phyloP scores from a whole-genome alignment of 345 rosid genomes.

The Hirschfeldia incana region DNA sequence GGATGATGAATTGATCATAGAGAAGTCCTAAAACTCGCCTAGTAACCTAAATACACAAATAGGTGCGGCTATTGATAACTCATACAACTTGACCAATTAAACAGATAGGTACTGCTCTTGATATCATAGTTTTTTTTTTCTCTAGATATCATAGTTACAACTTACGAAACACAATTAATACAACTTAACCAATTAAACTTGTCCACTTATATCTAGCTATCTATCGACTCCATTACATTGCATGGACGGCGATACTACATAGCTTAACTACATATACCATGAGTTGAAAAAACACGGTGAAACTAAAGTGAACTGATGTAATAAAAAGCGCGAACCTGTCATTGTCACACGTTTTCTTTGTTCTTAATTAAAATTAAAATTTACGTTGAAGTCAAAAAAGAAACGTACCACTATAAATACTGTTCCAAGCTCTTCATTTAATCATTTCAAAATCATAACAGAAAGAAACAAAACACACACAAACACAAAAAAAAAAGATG shows the following conservation, averaged over 20 bases:
- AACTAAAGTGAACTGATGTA: neutral
- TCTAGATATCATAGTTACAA: neutral
- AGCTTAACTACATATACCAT: neutral
- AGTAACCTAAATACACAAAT: neutral
- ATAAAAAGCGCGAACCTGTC: neutral
- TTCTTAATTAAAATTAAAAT: neutral
- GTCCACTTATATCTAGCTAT: neutral
- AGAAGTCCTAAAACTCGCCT: neutral
- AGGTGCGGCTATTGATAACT: neutral
- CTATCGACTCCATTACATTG: neutral
- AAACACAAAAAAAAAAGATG: conserved; percentile 4
- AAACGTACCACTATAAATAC: conserved; percentile 22
- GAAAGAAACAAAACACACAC: neutral
- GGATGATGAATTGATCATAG: neutral
- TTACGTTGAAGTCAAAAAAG: neutral
- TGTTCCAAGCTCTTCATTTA: neutral
- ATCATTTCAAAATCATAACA: neutral
- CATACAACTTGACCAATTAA: neutral
- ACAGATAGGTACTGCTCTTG: neutral
- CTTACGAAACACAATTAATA: neutral
- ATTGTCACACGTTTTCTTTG: conserved; percentile 28
- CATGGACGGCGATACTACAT: conserved; percentile 6
- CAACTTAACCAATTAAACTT: neutral
- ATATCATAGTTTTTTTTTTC: neutral
- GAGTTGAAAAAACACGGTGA: neutral